These are phyloP conservation scores for Funneliformis mosseae DNA, from an alignment of 192 early-diverging fungal genomes.

Conservation along the genomic window DNA sequence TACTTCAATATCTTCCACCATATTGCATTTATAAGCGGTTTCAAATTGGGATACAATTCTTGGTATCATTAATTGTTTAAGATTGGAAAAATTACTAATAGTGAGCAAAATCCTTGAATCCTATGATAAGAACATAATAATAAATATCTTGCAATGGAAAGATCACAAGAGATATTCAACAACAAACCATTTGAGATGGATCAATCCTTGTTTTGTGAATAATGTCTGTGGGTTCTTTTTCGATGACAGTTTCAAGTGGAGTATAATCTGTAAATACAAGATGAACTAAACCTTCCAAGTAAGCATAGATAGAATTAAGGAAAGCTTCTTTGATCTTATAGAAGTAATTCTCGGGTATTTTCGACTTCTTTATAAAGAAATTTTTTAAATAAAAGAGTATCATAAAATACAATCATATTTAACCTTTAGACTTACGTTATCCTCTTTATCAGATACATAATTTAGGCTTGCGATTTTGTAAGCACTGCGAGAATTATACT, in stretches of 20 bases:
- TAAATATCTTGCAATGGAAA: constrained; percentile 28
- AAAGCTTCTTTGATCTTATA: constrained; percentile 65
- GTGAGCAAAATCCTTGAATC: constrained; percentile 78
- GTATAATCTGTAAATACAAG: constrained; percentile 59
- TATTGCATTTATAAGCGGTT: constrained; percentile 61
- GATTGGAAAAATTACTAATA: constrained; percentile 80
- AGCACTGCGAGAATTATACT: constrained; percentile 63
- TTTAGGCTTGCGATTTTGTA: constrained; percentile 59
- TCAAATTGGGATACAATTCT: constrained; percentile 76
- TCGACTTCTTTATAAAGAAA: constrained; percentile 46
- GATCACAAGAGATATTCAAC: neutral
- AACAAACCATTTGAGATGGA: constrained; percentile 37
- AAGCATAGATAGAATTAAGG: constrained; percentile 69
- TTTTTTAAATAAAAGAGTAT: neutral
- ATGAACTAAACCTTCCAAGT: constrained; percentile 82
- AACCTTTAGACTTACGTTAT: constrained; percentile 11
- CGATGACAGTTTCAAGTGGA: constrained; percentile 36
- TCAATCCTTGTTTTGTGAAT: constrained; percentile 35
- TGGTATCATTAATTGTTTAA: constrained; percentile 71
- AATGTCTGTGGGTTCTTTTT: constrained; percentile 26
- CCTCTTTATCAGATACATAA: constrained; percentile 46
- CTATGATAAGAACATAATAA: constrained; percentile 37
- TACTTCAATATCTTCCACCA: constrained; percentile 64
- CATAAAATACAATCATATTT: neutral
- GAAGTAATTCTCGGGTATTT: constrained; percentile 54